Conservation (phyloP, 2,329 filamentous ascomycete genomes). For the Diaporthe aspalathi region DNA sequence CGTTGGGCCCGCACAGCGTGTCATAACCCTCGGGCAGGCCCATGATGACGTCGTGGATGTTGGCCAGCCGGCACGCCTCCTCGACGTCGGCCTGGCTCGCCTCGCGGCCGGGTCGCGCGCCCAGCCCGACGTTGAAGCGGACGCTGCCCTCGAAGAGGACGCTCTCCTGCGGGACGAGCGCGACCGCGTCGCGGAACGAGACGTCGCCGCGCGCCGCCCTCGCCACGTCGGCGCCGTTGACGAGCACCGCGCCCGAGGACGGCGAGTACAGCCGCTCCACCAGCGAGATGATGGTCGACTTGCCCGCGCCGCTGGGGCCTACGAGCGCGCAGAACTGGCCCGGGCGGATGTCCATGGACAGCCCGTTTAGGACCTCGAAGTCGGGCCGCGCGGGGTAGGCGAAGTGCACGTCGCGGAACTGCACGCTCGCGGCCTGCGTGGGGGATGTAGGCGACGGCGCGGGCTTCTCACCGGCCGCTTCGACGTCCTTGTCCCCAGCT, state of each 20-base stretch:
- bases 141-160: conserved; percentile 56
- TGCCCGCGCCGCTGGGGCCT: conserved; percentile 60
- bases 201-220: conserved; percentile 29
- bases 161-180: conserved; percentile 55
- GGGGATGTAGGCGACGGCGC: background rate
- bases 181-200: conserved; percentile 51
- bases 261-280: conserved; percentile 67
- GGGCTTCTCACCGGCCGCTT: conserved; percentile 45
- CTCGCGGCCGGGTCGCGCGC: conserved; percentile 56
- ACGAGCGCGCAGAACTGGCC: conserved; percentile 57
- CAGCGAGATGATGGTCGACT: conserved; percentile 59
- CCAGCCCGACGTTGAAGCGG: conserved; percentile 54
- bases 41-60: conserved; percentile 69
- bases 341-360: conserved; percentile 52
- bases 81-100: conserved; percentile 62
- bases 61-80: conserved; percentile 66
- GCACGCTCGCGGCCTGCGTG: conserved; percentile 48
- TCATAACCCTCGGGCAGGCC: conserved; percentile 67
- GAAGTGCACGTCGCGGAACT: conserved; percentile 68
- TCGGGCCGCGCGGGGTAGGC: conserved; percentile 70
- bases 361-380: conserved; percentile 57
- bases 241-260: conserved; percentile 59
- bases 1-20: conserved; percentile 69
- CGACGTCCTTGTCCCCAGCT: conserved; percentile 41
- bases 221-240: conserved; percentile 60